phyloP scores from a whole-genome alignment of 768 basidiomycete genomes.

The Sistotremastrum niveocremeum region DNA sequence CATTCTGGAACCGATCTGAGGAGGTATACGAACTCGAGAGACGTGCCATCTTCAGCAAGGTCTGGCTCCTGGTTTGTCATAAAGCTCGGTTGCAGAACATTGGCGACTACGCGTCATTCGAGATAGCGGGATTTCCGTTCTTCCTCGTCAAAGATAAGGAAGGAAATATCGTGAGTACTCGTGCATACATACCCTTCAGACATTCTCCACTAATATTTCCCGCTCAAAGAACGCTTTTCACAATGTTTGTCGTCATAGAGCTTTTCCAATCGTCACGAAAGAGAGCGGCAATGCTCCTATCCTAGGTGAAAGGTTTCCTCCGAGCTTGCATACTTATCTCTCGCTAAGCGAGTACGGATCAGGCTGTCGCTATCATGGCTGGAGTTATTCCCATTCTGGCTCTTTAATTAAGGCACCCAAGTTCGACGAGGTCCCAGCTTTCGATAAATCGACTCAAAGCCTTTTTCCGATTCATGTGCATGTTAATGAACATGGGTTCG shows the following conservation, averaged over 20 bases:
- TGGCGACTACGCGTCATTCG: constrained; percentile 3
- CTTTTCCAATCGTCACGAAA: constrained; percentile 7
- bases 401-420: constrained; percentile 8
- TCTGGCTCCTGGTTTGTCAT: constrained; percentile 4
- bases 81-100: constrained; percentile 2
- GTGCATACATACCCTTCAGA: neutral
- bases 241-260: constrained; percentile 5
- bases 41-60: constrained; percentile 7
- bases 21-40: constrained; percentile 5
- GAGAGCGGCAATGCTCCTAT: neutral
- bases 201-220: too few relatives aligned
- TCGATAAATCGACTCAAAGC: constrained; percentile 5
- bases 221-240: constrained; percentile 1
- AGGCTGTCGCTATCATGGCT: constrained; percentile 4
- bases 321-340: neutral
- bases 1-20: constrained; percentile 2
- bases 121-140: constrained; percentile 1
- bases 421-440: constrained; percentile 6
- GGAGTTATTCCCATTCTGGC: constrained; percentile 4
- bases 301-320: neutral
- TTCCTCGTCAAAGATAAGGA: neutral
- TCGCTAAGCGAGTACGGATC: neutral
- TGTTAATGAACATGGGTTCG: constrained; percentile 5
- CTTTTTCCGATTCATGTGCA: constrained; percentile 7
- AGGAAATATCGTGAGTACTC: constrained; percentile 1